Evolutionary conservation across 192 early-diverging fungal genomes (phyloP), one percentile per base, ranked within the genome.

Genomic region (Fimicolochytrium jonesii): DNA sequence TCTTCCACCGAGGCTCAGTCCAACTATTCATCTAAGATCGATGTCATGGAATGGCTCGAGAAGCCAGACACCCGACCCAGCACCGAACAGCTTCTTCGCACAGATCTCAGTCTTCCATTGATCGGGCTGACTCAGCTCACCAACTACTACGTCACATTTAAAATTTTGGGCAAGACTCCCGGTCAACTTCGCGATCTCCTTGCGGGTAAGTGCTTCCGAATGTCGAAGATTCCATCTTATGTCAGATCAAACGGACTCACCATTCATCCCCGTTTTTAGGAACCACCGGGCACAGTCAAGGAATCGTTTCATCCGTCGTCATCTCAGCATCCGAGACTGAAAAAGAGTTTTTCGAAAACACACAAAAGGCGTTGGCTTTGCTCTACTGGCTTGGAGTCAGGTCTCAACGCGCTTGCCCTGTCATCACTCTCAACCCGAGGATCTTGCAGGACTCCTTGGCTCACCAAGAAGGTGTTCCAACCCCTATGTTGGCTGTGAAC

Each of bases 81-180:
- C 74, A 83, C 88, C 65, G 86, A 88, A 35, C 86, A 88, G 47
- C 70, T 93, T 29, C 76, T 92, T 28, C 85, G 85, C 43, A 89
- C 91, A 7, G 84, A 89, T 25, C 82, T 93, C 34, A 87, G 85
- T 59, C 78, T 92, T 48, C 91, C 94, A 25, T 77, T 97, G 56
- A 92, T 97, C 55, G 94, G 92, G 44, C 74, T 97, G 45, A 90
- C 89, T 29, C 94, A 97, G 76, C 76, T 97, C 33, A 76, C 91
- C 60, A 86, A 92, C 43, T 92, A 94, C 79, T 88, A 86, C 79
- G 82, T 93, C 29, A 86, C 87, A 77, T 79, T 90, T 65, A 86
- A 85, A 59, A 53, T 86, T 74, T 34, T 73, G 29, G 68, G 68
- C 49, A 63, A 67, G 32, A 75, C 67, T 18, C 61, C 82, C 78